Evolutionary conservation across 306 rosid genomes (phyloP).

Genomic region (Heteromeles arbutifolia): DNA sequence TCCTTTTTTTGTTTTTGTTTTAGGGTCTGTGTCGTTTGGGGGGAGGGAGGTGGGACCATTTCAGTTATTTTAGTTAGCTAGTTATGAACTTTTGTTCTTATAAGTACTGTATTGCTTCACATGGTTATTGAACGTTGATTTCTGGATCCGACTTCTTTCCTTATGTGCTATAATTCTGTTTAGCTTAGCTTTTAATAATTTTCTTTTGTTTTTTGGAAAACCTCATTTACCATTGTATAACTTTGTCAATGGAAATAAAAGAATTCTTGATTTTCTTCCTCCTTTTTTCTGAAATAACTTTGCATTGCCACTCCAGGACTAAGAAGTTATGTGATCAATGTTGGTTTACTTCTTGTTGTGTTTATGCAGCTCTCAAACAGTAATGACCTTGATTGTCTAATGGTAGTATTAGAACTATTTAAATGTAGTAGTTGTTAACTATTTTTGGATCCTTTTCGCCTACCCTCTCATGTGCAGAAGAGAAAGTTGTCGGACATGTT

Average conservation of each 20-base stretch:
- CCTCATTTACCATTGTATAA: background rate
- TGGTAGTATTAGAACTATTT: background rate
- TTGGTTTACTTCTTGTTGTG: background rate
- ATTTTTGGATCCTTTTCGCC: conserved; percentile 5
- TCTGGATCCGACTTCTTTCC: no score
- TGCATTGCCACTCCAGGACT: background rate
- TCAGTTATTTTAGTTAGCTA: no score
- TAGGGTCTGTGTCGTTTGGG: no score
- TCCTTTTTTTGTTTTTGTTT: no score
- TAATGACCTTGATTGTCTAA: background rate
- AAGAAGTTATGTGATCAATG: background rate
- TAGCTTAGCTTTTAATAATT: no score
- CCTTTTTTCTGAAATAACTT: background rate
- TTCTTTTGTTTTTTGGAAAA: no score
- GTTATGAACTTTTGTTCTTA: background rate
- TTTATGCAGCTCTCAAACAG: background rate
- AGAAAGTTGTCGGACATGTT: conserved; percentile 84
- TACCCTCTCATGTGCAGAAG: conserved; percentile 55
- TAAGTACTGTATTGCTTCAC: no score
- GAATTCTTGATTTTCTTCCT: background rate
- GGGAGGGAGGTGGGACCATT: no score
- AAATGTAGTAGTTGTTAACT: background rate
- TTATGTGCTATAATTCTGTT: no score
- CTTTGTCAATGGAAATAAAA: background rate
- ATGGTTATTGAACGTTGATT: no score